Percentiles rank a stretch among this genome's conserved stretches.
These are phyloP conservation scores for Candida methanosorbosa DNA, from an alignment of 805 yeast species.

Conservation along the genomic window DNA sequence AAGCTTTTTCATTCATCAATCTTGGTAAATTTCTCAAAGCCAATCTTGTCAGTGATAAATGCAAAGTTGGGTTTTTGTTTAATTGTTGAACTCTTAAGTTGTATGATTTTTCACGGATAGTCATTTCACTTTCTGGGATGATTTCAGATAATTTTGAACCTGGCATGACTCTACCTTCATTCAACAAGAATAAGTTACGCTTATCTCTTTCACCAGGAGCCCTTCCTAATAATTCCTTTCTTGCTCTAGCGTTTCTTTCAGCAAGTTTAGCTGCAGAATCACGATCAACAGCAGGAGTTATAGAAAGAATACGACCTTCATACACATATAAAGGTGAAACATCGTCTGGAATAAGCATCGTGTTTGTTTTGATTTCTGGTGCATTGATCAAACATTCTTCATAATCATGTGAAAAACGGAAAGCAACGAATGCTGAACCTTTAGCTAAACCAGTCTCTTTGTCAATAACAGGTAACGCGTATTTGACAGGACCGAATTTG, in stretches of 20 bases:
- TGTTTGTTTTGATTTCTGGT: conserved; percentile 54
- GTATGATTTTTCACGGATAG: conserved; percentile 81
- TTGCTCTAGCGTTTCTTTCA: conserved; percentile 60
- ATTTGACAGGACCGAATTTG: conserved; percentile 80
- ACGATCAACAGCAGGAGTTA: conserved; percentile 80
- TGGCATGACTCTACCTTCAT: conserved; percentile 87
- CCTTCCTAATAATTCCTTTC: conserved; percentile 74
- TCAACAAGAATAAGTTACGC: conserved; percentile 76
- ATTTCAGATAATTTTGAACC: conserved; percentile 70
- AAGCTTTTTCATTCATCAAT: conserved; percentile 77
- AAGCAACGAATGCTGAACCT: conserved; percentile 95
- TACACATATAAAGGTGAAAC: conserved; percentile 83
- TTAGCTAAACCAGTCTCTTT: conserved; percentile 76
- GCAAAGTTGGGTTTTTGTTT: conserved; percentile 83
- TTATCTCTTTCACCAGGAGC: conserved; percentile 73
- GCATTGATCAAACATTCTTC: conserved; percentile 67
- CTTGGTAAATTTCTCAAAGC: conserved; percentile 94
- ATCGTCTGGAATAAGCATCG: conserved; percentile 82
- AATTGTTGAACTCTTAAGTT: conserved; percentile 82
- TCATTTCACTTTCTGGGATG: conserved; percentile 66
- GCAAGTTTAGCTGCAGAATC: conserved; percentile 70
- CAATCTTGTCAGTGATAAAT: conserved; percentile 87
- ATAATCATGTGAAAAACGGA: conserved; percentile 51
- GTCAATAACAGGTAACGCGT: conserved; percentile 91
- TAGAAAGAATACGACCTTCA: conserved; percentile 84